Evolutionary conservation across 805 yeast genomes (phyloP).

Genomic region (Yamadazyma olivae): DNA sequence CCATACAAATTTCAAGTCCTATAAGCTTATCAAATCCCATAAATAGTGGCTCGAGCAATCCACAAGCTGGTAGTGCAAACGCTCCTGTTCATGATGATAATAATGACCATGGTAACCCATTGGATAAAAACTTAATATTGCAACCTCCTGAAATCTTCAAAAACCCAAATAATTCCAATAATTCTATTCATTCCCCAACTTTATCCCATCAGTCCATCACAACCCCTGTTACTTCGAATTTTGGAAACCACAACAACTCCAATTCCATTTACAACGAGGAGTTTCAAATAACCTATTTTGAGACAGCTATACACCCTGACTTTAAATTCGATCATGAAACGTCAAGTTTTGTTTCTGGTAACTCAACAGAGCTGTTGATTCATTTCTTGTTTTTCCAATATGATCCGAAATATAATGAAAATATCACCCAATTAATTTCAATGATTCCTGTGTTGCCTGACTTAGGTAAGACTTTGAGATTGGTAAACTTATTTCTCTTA

Average conservation of each 20-base stretch:
- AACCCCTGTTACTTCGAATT: not conserved
- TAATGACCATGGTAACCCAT: too few relatives aligned
- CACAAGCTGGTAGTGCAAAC: constrained; percentile 1
- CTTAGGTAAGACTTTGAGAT: constrained; percentile 26
- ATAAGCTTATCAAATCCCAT: not conserved
- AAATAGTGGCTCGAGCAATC: too few relatives aligned
- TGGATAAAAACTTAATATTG: too few relatives aligned
- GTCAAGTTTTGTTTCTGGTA: constrained; percentile 45
- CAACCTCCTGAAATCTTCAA: constrained; percentile 14
- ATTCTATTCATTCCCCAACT: constrained; percentile 9
- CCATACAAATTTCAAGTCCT: not conserved
- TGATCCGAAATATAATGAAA: constrained; percentile 9
- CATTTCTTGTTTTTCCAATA: constrained; percentile 57
- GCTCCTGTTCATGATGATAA: not conserved
- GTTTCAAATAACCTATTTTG: constrained; percentile 20
- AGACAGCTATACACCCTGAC: constrained; percentile 31
- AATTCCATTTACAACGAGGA: constrained; percentile 2
- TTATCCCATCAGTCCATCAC: constrained; percentile 4
- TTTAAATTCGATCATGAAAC: constrained; percentile 43
- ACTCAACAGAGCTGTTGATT: constrained; percentile 64
- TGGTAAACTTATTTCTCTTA: constrained; percentile 13
- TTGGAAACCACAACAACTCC: not conserved
- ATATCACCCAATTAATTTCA: constrained; percentile 18
- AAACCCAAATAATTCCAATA: constrained; percentile 14
- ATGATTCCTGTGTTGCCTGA: constrained; percentile 35